Conservation (phyloP, 2,329 filamentous ascomycete genomes). For the Lasiodiplodia gonubiensis region DNA sequence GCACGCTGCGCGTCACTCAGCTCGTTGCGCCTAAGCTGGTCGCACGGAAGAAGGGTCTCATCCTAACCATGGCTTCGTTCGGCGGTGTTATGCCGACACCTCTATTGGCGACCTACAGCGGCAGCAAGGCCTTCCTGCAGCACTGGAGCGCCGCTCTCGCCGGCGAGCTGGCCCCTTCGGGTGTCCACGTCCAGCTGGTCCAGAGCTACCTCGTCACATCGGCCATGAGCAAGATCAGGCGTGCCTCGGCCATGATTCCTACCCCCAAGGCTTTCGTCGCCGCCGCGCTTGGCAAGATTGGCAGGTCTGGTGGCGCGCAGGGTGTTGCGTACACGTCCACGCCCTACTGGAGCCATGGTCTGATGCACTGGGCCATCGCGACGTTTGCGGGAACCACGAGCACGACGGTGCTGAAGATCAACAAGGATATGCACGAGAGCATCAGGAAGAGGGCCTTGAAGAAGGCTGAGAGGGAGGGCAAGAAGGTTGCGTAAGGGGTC, state of each 20-base stretch:
- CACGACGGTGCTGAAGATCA: slow-evolving; percentile 63
- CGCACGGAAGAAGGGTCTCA: slow-evolving; percentile 81
- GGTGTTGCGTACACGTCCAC: slow-evolving; percentile 82
- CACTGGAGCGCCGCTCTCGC: slow-evolving; percentile 91
- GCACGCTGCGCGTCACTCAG: slow-evolving; percentile 86
- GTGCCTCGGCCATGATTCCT: slow-evolving; percentile 77
- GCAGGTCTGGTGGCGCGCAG: slow-evolving; percentile 76
- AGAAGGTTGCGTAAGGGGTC: slow-evolving; percentile 58
- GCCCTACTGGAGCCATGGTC: slow-evolving; percentile 89
- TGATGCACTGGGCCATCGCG: slow-evolving; percentile 82
- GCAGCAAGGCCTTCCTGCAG: slow-evolving; percentile 97
- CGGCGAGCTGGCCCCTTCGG: slow-evolving; percentile 78
- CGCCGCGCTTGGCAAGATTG: slow-evolving; percentile 79
- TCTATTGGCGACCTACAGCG: slow-evolving; percentile 92
- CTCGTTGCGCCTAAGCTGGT: slow-evolving; percentile 84
- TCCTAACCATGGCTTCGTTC: slow-evolving; percentile 97
- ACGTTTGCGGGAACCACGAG: slow-evolving; percentile 65
- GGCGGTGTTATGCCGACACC: slow-evolving; percentile 91
- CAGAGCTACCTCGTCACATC: slow-evolving; percentile 93
- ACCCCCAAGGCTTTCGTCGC: slow-evolving; percentile 82
- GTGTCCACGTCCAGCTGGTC: slow-evolving; percentile 88
- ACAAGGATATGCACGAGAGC: slow-evolving; percentile 76
- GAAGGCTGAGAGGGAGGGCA: slow-evolving; percentile 78
- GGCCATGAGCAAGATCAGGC: slow-evolving; percentile 95
- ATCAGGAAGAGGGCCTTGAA: slow-evolving; percentile 82